Conservation (phyloP, 345 rosid species). For the Lumnitzera littorea region DNA sequence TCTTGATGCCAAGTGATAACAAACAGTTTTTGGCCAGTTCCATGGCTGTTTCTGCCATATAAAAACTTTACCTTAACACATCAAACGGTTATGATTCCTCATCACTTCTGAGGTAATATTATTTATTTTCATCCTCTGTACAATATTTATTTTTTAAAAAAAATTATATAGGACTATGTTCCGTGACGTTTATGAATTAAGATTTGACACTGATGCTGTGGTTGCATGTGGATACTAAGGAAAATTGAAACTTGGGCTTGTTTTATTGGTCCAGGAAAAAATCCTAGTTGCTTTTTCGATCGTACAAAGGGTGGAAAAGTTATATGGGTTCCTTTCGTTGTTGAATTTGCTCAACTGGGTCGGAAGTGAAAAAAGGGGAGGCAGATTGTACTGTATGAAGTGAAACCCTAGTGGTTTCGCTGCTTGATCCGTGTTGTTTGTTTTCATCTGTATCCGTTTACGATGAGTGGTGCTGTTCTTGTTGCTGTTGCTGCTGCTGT, state of each 20-base stretch:
- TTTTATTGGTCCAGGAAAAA: too few relatives aligned
- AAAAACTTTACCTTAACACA: background rate
- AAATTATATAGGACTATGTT: background rate
- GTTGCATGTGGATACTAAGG: too few relatives aligned
- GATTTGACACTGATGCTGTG: background rate
- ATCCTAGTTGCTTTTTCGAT: too few relatives aligned
- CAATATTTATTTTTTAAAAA: background rate
- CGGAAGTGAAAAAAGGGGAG: background rate
- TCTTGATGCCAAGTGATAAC: background rate
- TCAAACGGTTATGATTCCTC: background rate
- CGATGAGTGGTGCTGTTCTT: constrained; percentile 17
- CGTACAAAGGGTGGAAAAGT: background rate
- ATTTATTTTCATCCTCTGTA: background rate
- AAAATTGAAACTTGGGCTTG: too few relatives aligned
- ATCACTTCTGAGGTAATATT: constrained; percentile 5
- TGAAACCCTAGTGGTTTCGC: background rate
- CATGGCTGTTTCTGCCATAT: background rate
- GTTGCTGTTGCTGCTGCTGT: constrained; percentile 21
- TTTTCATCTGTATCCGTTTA: background rate
- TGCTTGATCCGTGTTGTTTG: background rate
- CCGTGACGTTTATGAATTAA: background rate
- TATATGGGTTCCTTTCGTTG: background rate
- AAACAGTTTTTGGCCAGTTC: too few relatives aligned
- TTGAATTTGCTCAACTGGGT: too few relatives aligned
- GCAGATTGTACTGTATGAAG: background rate